phyloP scores from a whole-genome alignment of 2,329 filamentous ascomycete genomes.

The Myriangium duriaei region DNA sequence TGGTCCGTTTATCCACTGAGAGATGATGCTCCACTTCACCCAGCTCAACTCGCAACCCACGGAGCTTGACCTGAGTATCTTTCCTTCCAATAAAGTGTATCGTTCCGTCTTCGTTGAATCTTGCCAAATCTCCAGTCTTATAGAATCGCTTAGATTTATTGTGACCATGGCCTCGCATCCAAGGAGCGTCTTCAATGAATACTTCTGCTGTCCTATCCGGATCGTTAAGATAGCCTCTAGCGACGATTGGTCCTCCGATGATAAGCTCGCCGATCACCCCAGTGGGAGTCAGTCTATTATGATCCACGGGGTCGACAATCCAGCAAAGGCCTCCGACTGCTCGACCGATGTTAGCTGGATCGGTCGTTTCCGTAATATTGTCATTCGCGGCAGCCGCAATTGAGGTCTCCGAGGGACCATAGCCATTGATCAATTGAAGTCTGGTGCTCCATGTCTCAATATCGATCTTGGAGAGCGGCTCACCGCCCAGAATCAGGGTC shows the following conservation, averaged over 20 bases:
- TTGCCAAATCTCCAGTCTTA: constrained; percentile 15
- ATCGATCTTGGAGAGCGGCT: neutral
- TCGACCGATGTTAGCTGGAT: constrained; percentile 13
- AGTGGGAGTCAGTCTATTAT: constrained; percentile 14
- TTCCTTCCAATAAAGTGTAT: constrained; percentile 48
- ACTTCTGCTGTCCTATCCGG: constrained; percentile 15
- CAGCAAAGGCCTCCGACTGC: constrained; percentile 10
- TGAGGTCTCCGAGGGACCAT: constrained; percentile 4
- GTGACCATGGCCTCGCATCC: neutral
- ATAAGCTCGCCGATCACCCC: constrained; percentile 36
- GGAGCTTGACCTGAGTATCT: constrained; percentile 67
- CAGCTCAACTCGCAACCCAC: constrained; percentile 64
- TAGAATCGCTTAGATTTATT: constrained; percentile 1
- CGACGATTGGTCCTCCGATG: constrained; percentile 33
- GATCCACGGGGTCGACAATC: neutral
- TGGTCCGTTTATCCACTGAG: too few relatives aligned
- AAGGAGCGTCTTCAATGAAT: constrained; percentile 12
- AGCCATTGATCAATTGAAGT: neutral
- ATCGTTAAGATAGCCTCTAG: constrained; percentile 29
- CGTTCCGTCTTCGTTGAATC: constrained; percentile 13
- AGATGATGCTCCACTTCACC: constrained; percentile 35
- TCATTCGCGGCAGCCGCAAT: constrained; percentile 14
- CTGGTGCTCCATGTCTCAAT: neutral
- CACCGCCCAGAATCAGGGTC: neutral
- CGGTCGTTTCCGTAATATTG: constrained; percentile 6